These are phyloP conservation scores for Micractinium sp. DNA, from an alignment of 139 green algal genomes.

Conservation along the genomic window DNA sequence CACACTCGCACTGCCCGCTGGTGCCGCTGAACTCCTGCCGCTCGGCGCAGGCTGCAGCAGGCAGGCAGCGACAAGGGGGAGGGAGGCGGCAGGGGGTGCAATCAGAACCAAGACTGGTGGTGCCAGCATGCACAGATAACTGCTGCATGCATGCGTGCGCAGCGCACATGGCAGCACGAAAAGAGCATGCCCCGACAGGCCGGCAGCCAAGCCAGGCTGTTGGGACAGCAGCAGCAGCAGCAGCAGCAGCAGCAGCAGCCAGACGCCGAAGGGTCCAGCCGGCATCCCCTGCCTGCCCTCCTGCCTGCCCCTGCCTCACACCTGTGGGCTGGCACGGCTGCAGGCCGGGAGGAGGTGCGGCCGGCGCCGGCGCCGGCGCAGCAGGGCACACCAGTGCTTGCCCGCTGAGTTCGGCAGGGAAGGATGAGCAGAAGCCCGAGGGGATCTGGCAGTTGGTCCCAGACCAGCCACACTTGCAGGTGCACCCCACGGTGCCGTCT, in stretches of 20 bases:
- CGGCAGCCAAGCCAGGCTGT: not conserved
- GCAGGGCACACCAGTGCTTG: not conserved
- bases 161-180: not conserved
- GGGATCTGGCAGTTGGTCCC: slow-evolving; percentile 28
- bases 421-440: slow-evolving; percentile 39
- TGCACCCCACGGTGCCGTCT: slow-evolving; percentile 13
- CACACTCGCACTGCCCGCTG: slow-evolving; percentile 37
- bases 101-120: too few species aligned
- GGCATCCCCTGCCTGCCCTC: not conserved
- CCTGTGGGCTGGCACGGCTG: not conserved
- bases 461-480: slow-evolving; percentile 48
- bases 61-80: not conserved
- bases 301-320: not conserved
- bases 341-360: not conserved
- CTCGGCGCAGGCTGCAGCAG: slow-evolving; percentile 30
- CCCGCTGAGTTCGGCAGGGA: not conserved
- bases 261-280: not conserved
- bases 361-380: not conserved
- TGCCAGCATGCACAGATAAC: not conserved
- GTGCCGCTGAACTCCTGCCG: slow-evolving; percentile 33
- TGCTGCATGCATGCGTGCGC: not conserved
- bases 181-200: not conserved
- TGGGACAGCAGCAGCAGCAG: too few species aligned
- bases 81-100: not conserved
- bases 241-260: not conserved